phyloP scores from a whole-genome alignment of 768 basidiomycete species.

The Naganishia friedmannii region DNA sequence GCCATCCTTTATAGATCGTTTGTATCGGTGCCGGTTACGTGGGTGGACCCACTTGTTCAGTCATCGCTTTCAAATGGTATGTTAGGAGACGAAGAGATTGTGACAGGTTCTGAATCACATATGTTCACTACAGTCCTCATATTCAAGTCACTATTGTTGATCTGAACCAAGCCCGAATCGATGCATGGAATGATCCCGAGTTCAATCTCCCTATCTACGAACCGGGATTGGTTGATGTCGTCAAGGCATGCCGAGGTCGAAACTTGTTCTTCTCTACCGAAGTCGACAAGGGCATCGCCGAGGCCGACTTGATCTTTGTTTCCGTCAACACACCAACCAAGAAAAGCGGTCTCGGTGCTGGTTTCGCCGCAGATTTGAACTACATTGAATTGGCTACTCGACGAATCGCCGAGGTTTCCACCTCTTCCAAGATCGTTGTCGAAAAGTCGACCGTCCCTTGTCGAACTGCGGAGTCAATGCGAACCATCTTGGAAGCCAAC shows the following conservation, averaged over 20 bases:
- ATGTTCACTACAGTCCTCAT: slow-evolving; percentile 58
- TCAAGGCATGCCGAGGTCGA: slow-evolving; percentile 78
- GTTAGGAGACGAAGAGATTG: background rate
- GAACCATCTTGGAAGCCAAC: slow-evolving; percentile 97
- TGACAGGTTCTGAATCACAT: background rate
- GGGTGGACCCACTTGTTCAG: slow-evolving; percentile 91
- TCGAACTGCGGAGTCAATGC: slow-evolving; percentile 98
- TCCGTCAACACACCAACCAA: slow-evolving; percentile 99
- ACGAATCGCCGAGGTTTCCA: slow-evolving; percentile 87
- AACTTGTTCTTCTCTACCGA: slow-evolving; percentile 98
- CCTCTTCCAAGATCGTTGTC: slow-evolving; percentile 91
- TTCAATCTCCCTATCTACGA: slow-evolving; percentile 93
- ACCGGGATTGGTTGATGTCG: slow-evolving; percentile 88
- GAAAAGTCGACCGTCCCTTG: slow-evolving; percentile 99
- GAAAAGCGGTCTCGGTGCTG: slow-evolving; percentile 94
- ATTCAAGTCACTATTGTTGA: slow-evolving; percentile 97
- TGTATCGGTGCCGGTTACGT: slow-evolving; percentile 63
- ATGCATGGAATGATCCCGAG: slow-evolving; percentile 86
- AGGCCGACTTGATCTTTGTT: slow-evolving; percentile 97
- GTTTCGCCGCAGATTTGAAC: slow-evolving; percentile 97
- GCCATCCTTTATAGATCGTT: slow-evolving; percentile 24
- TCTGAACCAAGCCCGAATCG: slow-evolving; percentile 87
- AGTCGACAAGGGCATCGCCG: slow-evolving; percentile 84
- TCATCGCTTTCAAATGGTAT: slow-evolving; percentile 57
- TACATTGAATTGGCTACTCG: slow-evolving; percentile 97